phyloP scores from a whole-genome alignment of 202 grass and related monocot species.

The Panicum virgatum region DNA sequence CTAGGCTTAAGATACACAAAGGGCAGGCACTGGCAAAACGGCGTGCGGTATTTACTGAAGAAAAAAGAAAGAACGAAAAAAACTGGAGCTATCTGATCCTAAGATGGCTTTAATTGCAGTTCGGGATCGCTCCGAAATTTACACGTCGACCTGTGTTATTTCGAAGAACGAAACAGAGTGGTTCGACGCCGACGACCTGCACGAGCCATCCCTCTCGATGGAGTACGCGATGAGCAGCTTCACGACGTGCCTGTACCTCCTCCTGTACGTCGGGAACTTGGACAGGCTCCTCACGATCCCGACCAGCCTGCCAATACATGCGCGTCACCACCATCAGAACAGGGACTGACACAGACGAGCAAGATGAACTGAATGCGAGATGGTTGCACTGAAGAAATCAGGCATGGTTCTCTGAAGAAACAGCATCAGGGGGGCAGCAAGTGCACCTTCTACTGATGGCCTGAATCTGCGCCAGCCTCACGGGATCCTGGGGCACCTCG shows the following conservation, averaged over 20 bases:
- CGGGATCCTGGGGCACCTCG: constrained; percentile 48
- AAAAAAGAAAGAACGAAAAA: background rate
- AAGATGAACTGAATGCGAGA: no score
- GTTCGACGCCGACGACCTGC: constrained; percentile 33
- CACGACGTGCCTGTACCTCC: constrained; percentile 69
- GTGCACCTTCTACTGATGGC: constrained; percentile 84
- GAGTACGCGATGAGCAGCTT: constrained; percentile 62
- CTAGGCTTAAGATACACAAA: constrained; percentile 21
- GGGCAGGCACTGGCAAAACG: constrained; percentile 42
- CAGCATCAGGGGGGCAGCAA: no score
- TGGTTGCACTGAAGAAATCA: no score
- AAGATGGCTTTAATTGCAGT: constrained; percentile 38
- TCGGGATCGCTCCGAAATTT: background rate
- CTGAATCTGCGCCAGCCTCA: constrained; percentile 78
- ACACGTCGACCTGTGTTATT: constrained; percentile 57
- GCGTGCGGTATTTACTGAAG: constrained; percentile 38
- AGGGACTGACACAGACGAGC: no score
- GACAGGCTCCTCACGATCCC: constrained; percentile 72
- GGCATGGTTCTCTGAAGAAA: background rate
- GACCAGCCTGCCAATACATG: constrained; percentile 59
- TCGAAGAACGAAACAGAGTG: constrained; percentile 37
- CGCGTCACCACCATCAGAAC: no score
- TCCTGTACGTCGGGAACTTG: constrained; percentile 87
- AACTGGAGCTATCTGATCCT: constrained; percentile 9
- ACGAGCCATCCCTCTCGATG: constrained; percentile 50